Evolutionary conservation across 116 monocot genomes (phyloP).

Genomic region (Papilionanthe hybrid): DNA sequence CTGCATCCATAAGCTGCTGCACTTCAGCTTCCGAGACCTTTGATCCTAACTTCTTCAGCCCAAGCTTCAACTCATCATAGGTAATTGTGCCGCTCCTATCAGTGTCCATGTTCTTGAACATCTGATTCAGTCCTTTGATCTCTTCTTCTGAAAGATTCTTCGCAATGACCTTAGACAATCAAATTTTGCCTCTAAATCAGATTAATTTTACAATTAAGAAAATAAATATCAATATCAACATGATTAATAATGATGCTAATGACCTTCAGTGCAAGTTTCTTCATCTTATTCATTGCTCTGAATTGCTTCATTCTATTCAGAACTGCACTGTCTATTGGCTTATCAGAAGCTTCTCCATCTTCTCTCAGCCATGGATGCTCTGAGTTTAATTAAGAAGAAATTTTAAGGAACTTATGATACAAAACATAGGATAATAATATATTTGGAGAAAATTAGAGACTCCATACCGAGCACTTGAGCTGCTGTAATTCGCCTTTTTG

Average conservation of each 20-base stretch:
- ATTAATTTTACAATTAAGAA: background rate
- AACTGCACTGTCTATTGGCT: conserved; percentile 54
- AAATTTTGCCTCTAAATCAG: background rate
- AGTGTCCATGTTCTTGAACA: conserved; percentile 87
- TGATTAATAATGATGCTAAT: background rate
- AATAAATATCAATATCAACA: background rate
- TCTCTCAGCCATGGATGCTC: conserved; percentile 54
- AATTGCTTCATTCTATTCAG: conserved; percentile 63
- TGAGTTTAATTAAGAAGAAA: background rate
- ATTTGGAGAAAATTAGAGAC: background rate
- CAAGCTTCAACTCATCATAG: conserved; percentile 64
- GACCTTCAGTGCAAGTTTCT: conserved; percentile 28
- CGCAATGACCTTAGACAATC: conserved; percentile 59
- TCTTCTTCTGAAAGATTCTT: conserved; percentile 74
- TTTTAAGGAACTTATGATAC: background rate
- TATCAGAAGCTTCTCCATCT: conserved; percentile 49
- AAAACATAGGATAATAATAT: background rate
- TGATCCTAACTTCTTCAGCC: conserved; percentile 68
- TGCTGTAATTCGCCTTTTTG: conserved; percentile 65
- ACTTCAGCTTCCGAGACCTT: conserved; percentile 63
- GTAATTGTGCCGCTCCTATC: conserved; percentile 77
- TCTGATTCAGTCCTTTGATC: conserved; percentile 76
- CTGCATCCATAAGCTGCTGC: conserved; percentile 78
- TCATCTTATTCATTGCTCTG: conserved; percentile 75
- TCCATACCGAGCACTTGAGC: conserved; percentile 53